phyloP scores from a whole-genome alignment of 2,329 filamentous ascomycete species.

The Reticulascus tulasneorum region DNA sequence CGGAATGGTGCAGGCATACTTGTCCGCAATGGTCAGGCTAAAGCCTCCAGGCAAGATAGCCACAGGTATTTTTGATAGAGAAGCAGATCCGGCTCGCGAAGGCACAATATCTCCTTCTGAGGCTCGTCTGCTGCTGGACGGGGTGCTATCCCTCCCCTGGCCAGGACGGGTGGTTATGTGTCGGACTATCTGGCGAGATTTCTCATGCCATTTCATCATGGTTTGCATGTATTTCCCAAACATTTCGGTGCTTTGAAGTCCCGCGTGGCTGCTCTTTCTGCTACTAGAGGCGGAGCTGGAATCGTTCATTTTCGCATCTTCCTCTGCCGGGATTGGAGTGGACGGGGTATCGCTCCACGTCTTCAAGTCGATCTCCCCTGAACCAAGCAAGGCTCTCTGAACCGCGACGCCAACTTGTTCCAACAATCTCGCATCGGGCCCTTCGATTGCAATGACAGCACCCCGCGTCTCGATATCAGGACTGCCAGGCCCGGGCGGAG shows the following conservation, averaged over 20 bases:
- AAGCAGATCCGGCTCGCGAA: slow-evolving; percentile 3
- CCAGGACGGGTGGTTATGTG: slow-evolving; percentile 35
- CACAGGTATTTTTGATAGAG: slow-evolving; percentile 52
- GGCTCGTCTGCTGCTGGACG: slow-evolving; percentile 7
- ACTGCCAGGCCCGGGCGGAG: slow-evolving; percentile 23
- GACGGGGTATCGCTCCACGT: slow-evolving; percentile 37
- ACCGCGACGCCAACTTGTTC: slow-evolving; percentile 60
- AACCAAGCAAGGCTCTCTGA: slow-evolving; percentile 53
- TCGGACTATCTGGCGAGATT: slow-evolving; percentile 64
- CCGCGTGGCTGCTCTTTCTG: slow-evolving; percentile 14
- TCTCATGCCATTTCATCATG: slow-evolving; percentile 71
- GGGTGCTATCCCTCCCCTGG: slow-evolving; percentile 2
- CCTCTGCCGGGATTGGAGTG: slow-evolving; percentile 7
- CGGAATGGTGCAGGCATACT: slow-evolving; percentile 68
- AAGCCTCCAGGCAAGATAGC: slow-evolving; percentile 75
- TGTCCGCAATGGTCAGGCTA: slow-evolving; percentile 73
- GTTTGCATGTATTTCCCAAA: slow-evolving; percentile 61
- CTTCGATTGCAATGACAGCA: slow-evolving; percentile 79
- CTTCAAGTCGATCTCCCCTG: slow-evolving; percentile 36
- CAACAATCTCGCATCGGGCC: slow-evolving; percentile 52
- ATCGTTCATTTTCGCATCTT: slow-evolving; percentile 11
- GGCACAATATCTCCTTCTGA: slow-evolving; percentile 8
- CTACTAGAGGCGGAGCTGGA: slow-evolving; percentile 4
- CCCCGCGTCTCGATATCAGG: slow-evolving; percentile 54
- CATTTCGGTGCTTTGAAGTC: slow-evolving; percentile 27